phyloP scores from a whole-genome alignment of 441 rosid genomes.

The Manihot esculenta region DNA sequence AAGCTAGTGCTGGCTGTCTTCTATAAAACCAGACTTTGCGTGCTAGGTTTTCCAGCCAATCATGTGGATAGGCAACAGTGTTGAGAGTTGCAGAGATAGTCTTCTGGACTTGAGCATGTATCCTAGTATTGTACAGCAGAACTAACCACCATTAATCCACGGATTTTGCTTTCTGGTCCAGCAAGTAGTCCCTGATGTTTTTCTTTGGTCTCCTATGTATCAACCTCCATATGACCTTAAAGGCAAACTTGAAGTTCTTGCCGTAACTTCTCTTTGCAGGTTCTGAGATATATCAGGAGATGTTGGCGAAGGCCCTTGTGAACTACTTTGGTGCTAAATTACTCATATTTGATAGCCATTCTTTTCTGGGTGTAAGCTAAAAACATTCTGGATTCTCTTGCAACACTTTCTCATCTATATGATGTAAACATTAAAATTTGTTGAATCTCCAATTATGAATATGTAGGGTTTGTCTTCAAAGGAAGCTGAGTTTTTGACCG shows the following conservation, averaged over 20 bases:
- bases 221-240: neutral
- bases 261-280: constrained; percentile 43
- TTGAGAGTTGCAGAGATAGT: neutral
- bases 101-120: neutral
- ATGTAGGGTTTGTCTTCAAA: constrained; percentile 78
- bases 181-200: constrained; percentile 45
- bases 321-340: constrained; percentile 70
- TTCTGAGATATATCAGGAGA: constrained; percentile 93
- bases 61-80: neutral
- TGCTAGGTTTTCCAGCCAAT: neutral
- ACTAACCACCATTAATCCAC: constrained; percentile 64
- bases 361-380: constrained; percentile 76
- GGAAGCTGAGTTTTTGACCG: constrained; percentile 74
- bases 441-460: constrained; percentile 26
- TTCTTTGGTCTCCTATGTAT: neutral
- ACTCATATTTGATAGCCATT: constrained; percentile 74
- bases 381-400: constrained; percentile 23
- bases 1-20: neutral
- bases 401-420: neutral
- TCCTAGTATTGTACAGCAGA: constrained; percentile 43
- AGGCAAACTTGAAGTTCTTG: constrained; percentile 18
- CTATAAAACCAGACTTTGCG: neutral
- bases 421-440: constrained; percentile 21
- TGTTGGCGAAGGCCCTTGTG: constrained; percentile 85
- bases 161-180: constrained; percentile 93